phyloP scores from a whole-genome alignment of 2,329 filamentous ascomycete species.

The Acrodontium crateriforme region DNA sequence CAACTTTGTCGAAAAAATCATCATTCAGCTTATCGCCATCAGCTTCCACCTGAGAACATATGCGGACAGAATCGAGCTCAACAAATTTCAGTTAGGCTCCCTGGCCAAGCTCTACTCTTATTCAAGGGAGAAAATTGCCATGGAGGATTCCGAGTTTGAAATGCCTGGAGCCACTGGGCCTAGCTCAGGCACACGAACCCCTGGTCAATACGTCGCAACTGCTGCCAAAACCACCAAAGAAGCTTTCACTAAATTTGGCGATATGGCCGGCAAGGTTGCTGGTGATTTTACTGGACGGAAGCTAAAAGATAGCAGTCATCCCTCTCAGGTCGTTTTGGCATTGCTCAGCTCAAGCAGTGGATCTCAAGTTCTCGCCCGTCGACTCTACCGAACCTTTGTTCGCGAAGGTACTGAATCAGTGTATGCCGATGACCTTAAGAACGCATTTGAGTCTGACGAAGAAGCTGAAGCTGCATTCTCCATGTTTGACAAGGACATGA shows the following conservation, averaged over 20 bases:
- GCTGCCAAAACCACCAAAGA: conserved; percentile 61
- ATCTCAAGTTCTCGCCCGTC: conserved; percentile 71
- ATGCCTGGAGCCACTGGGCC: conserved; percentile 28
- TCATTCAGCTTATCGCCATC: conserved; percentile 88
- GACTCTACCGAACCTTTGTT: conserved; percentile 76
- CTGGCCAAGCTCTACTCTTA: conserved; percentile 51
- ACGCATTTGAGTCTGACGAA: conserved; percentile 67
- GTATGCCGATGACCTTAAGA: conserved; percentile 60
- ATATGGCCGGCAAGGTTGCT: conserved; percentile 72
- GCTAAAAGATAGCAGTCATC: conserved; percentile 56
- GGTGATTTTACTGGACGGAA: conserved; percentile 78
- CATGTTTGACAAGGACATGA: conserved; percentile 94
- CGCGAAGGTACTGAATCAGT: conserved; percentile 64
- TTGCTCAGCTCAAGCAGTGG: conserved; percentile 59
- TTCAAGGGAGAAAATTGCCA: conserved; percentile 49
- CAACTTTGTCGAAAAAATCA: conserved; percentile 82
- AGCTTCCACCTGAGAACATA: conserved; percentile 89
- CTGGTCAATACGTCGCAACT: conserved; percentile 54
- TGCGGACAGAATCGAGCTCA: conserved; percentile 75
- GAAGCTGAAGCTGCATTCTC: conserved; percentile 79
- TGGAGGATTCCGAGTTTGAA: conserved; percentile 66
- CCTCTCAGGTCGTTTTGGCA: conserved; percentile 69
- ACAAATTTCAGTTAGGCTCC: conserved; percentile 73
- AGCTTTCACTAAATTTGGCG: conserved; percentile 66
- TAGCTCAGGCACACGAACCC: conserved; percentile 55